Percentiles rank a stretch among this genome's conserved stretches.
Evolutionary conservation across 768 basidiomycete genomes (phyloP).

Genomic region (Lentinula boryana): DNA sequence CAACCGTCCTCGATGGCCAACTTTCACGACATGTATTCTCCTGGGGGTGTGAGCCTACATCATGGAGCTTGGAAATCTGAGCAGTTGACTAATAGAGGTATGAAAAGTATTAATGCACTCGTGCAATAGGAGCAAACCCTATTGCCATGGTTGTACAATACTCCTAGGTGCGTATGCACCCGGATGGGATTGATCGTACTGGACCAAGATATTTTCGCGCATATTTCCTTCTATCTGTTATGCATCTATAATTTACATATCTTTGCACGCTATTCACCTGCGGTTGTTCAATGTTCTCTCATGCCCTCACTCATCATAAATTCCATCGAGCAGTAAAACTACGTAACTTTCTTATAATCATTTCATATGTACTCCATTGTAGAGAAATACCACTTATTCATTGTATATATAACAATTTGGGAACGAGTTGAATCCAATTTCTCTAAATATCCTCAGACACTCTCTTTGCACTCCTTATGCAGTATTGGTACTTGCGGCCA

Average conservation of each 20-base stretch:
- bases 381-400: background rate
- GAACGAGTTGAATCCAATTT: background rate
- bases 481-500: no score
- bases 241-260: background rate
- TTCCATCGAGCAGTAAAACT: background rate
- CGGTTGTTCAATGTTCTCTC: background rate
- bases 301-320: background rate
- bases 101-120: conserved; percentile 5
- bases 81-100: background rate
- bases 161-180: no score
- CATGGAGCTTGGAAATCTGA: conserved; percentile 8
- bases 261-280: background rate
- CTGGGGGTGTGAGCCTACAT: background rate
- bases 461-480: no score
- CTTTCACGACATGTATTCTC: background rate
- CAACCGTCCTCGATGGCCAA: background rate
- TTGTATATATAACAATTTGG: background rate
- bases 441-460: no score
- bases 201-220: no score
- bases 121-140: conserved; percentile 3
- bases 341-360: background rate
- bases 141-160: background rate
- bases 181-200: no score
- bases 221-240: background rate
- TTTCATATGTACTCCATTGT: background rate